Evolutionary conservation across 2,329 filamentous ascomycete species (phyloP), one percentile per base, ranked within the genome.

Genomic region (Tolypocladium tropicale): DNA sequence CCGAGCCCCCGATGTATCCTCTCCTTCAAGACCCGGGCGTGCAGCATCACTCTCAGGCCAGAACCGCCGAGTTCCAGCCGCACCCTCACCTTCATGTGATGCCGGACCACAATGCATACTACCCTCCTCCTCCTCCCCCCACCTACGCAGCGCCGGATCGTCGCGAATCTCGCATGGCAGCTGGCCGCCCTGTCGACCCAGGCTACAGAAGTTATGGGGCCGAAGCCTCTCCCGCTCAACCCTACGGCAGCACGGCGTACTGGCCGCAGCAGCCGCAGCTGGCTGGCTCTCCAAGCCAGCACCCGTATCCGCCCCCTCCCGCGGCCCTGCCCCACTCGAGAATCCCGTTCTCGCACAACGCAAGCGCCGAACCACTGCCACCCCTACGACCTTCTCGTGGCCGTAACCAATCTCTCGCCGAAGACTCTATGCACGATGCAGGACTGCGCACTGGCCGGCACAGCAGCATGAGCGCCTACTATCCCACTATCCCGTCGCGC

Each of bases 301-400:
- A 66, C 25, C 64, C 64, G 9, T 65, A 65, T 28, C 63, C 67
- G 41, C 64, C 67, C 33, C 61, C 61, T 3, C 63, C 62, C 25
- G 10, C 53, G 41, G 21, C 48, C 10, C 11, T 43, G 18, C 55
- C 67, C 14, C 58, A 65, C 34, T 59, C 69, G 3, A 65, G 71
- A 30, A 67, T 70, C 16, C 68, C 71, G 1, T 73, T 72, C 55
- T 68, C 69, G 34, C 70, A 70, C 33, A 65, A 67, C 36, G 65
- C 62, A 16, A 70, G 61, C 56, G 64, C 70, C 12, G 70, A 73
- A 41, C 70, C 70, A 28, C 61, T 74, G 25, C 72, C 72, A 5
- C 71, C 72, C 7, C 62, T 74, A 39, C 65, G 72, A 41, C 72
- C 72, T n/a, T 65, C 72, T 16, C 65, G 72, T 41, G 63, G 64